Base-by-base conservation (phyloP, 768 basidiomycete genomes). In the Lactifluus subvellereus region DNA sequence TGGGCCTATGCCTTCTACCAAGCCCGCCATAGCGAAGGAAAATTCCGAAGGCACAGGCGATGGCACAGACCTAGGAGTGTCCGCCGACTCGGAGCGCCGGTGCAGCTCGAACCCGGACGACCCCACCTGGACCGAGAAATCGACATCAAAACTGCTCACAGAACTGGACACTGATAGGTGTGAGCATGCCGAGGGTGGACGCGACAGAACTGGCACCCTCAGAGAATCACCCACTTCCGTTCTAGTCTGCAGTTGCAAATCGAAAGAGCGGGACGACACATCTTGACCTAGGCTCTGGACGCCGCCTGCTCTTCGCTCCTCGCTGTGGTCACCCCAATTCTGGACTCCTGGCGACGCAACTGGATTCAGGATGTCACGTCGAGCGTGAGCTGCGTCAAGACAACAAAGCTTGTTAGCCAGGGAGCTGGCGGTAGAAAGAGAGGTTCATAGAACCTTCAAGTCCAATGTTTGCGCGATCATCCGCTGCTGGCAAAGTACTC, bases 141-240 rank as follows among this genome's bases (percentile, higher is more conserved):
- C 30, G 38, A 63, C 38, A 2, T 58, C 37, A 18, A 63, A 63
- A 13, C 62, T 63, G 3, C 53, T 37, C 0, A 18, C 10, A 6
- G 57, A 58, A 49, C 52, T 54, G 20, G 47, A 20, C 38, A 49
- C 16, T n/a, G 62, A 63, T 7, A 63, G 38, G 20, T 47, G 42
- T 8, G 61, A 57, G 16, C 61, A 53, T 3, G 47, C 52, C 20
- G 62, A 59, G 7, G 62, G 14, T 4, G 54, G 58, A n/a, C 47
- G 62, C 35, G 48, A 27, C 22, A 55, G 18, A 14, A 22, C 20
- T 8, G 38, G 32, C 20, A 9, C 18, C 14, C 20, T 22, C 30
- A 30, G 40, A 51, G 58, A n/a, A n/a, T 5, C 30, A 30, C 30
- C 47, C 10, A 20, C 16, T 14, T 59, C 30, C 1, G 13, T 27